Percentiles rank a stretch among this genome's conserved stretches.
These are phyloP conservation scores for Solanum piurae DNA, from an alignment of 257 asterid species.

Conservation along the genomic window DNA sequence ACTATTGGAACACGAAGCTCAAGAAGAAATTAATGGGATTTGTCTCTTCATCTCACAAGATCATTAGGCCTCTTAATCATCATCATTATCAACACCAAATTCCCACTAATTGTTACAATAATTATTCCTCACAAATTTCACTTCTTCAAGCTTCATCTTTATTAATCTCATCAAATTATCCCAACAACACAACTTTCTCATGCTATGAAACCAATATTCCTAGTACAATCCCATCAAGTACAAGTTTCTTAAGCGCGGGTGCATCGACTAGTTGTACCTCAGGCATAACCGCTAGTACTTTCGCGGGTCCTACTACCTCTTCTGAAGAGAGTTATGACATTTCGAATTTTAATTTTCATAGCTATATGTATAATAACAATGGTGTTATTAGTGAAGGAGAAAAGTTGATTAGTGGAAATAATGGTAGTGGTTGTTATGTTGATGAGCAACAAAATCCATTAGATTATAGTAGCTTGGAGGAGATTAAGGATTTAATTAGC, in stretches of 20 bases:
- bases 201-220: neutral
- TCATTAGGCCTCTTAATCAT: neutral
- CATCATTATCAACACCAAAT: neutral
- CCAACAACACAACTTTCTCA: neutral
- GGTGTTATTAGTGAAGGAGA: constrained; percentile 3
- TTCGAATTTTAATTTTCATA: constrained; percentile 10
- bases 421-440: neutral
- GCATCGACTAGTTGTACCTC: constrained; percentile 3
- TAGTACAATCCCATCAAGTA: constrained; percentile 1
- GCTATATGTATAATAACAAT: constrained; percentile 15
- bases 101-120: neutral
- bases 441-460: constrained; percentile 20
- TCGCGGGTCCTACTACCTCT: constrained; percentile 32
- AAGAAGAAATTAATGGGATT: constrained; percentile 44
- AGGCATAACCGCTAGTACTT: constrained; percentile 3
- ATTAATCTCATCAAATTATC: neutral
- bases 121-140: constrained; percentile 1
- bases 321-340: constrained; percentile 28
- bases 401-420: neutral
- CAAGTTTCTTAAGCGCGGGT: neutral
- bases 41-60: constrained; percentile 16
- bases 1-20: constrained; percentile 93
- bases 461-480: constrained; percentile 59
- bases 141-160: neutral
- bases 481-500: constrained; percentile 60